Percentiles rank a stretch among this genome's conserved stretches.
Evolutionary conservation across 371 early-diverging fungal genomes (phyloP).

Genomic region (Mucor saturninus): DNA sequence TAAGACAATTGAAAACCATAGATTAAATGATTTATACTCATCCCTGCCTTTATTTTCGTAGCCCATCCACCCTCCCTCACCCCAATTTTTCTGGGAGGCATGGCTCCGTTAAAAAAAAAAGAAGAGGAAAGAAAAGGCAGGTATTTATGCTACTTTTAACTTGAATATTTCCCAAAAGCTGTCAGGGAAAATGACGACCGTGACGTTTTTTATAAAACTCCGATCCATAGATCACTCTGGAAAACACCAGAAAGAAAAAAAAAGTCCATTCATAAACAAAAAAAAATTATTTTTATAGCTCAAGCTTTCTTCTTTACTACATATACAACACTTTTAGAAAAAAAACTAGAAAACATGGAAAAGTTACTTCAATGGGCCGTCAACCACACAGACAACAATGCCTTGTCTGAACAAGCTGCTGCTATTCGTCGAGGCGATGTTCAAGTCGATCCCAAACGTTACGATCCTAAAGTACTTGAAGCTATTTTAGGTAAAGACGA

Average conservation of each 20-base stretch:
- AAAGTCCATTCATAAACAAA: background rate
- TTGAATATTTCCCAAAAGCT: background rate
- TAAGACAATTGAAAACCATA: too few species aligned
- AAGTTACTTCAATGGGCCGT: constrained; percentile 90
- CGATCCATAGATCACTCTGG: constrained; percentile 15
- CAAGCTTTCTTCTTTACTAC: background rate
- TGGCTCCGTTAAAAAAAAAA: background rate
- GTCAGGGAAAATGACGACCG: too few species aligned
- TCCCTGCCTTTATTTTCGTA: too few species aligned
- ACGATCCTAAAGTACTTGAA: constrained; percentile 86
- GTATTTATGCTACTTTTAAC: background rate
- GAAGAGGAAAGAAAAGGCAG: background rate
- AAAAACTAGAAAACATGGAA: constrained; percentile 57
- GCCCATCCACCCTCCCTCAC: too few species aligned
- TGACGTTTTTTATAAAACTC: background rate
- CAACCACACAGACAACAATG: constrained; percentile 72
- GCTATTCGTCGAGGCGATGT: constrained; percentile 48
- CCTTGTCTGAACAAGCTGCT: constrained; percentile 69
- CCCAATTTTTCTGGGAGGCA: too few species aligned
- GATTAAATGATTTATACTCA: too few species aligned
- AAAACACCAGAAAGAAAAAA: constrained; percentile 25
- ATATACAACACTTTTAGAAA: background rate
- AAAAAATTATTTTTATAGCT: constrained; percentile 3
- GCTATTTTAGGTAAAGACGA: constrained; percentile 93
- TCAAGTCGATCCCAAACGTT: constrained; percentile 41